Conservation (phyloP, 441 rosid genomes). For the Geranium incanum region DNA sequence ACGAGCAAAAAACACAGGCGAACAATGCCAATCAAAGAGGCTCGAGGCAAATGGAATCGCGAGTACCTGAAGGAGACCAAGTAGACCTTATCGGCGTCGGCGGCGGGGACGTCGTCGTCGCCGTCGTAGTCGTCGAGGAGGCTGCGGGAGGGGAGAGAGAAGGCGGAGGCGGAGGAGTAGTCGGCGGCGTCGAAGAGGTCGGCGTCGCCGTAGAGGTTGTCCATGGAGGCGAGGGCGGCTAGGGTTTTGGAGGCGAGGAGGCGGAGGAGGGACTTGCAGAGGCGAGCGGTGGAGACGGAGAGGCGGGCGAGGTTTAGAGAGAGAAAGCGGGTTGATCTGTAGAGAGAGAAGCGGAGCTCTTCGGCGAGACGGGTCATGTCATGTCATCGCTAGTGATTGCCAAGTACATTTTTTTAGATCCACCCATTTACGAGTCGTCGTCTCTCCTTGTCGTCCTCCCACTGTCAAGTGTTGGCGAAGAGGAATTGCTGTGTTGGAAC, state of each 20-base stretch:
- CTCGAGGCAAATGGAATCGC: background rate
- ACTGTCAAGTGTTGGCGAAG: background rate
- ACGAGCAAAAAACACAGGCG: background rate
- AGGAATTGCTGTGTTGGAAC: background rate
- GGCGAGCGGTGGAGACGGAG: conserved; percentile 24
- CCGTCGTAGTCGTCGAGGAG: conserved; percentile 3
- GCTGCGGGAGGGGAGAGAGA: background rate
- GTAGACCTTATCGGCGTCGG: conserved; percentile 10
- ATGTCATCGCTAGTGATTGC: background rate
- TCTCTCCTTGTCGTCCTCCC: background rate
- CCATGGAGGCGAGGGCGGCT: background rate
- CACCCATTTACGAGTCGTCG: background rate
- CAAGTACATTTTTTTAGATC: background rate
- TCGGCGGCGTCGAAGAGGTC: conserved; percentile 9
- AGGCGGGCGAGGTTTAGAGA: background rate
- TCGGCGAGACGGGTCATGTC: conserved; percentile 9
- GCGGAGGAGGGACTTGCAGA: conserved; percentile 4
- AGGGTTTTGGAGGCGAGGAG: conserved; percentile 16
- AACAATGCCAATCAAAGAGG: background rate
- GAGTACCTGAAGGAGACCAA: conserved; percentile 8
- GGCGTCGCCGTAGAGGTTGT: conserved; percentile 11
- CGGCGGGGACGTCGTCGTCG: conserved; percentile 6
- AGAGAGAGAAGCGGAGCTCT: conserved; percentile 19
- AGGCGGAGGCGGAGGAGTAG: background rate
- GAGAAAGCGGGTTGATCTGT: conserved; percentile 23